Base-by-base conservation (phyloP, 2,329 filamentous ascomycete genomes). In the Pyrenophora teres region DNA sequence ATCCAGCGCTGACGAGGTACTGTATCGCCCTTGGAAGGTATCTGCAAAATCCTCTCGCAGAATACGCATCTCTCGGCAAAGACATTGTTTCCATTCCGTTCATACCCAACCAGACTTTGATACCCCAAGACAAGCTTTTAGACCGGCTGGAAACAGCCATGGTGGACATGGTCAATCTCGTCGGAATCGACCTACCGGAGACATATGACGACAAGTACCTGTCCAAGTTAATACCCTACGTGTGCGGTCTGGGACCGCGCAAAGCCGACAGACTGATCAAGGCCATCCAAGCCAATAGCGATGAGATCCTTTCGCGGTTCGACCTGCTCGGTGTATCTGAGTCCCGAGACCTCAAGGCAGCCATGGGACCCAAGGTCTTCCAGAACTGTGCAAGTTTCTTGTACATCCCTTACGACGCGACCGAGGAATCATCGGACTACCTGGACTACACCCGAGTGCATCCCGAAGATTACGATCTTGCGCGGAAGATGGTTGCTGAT, bases 121-220 rank as follows among this genome's bases (percentile, higher is more conserved):
- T 99, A 12, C 88, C 92, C 0, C 85, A 92, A 54, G 93, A 97
- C 32, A 92, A 96, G 77, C 81, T 99, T 33, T 78, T 87, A 56
- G 92, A 90, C 71, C 86, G 91, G 54, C 82, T 99, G 13, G 94
- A 99, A 67, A 95, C 90, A n/a, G 91, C 93, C 38, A 90, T 99
- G 85, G 93, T 99, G 9, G 94, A 99, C 71, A 96, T 96, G 83
- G 94, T 99, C 63, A 99, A 99, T 71, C 85, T 99, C 37, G 92
- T 92, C 39, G 94, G 94, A 68, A 90, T 99, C 32, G 90, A 97
- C 65, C 88, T 99, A 68, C 96, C 97, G 65, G 92, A 97, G 60
- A 92, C 92, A 12, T 87, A 96, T 49, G 82, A 81, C 36, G 90
- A 97, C 71, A 71, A 85, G 1, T 91, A 94, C 66, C 88, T 89